These are phyloP conservation scores for Aureobasidium musti DNA, from an alignment of 2,329 filamentous ascomycete species.

Conservation along the genomic window DNA sequence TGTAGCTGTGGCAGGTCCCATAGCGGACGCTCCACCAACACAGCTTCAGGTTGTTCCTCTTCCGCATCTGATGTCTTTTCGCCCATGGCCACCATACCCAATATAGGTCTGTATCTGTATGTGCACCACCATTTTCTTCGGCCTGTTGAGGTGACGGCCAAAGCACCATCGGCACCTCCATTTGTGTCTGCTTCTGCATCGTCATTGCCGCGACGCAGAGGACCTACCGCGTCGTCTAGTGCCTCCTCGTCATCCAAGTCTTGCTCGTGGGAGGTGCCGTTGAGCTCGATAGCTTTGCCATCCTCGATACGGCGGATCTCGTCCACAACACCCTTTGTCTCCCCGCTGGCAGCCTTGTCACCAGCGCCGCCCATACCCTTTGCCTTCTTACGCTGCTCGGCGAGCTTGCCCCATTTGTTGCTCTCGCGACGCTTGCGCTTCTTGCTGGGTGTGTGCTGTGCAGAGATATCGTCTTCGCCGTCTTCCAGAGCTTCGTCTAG, in stretches of 20 bases:
- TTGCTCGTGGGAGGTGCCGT: slow-evolving; percentile 40
- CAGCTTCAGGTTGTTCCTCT: slow-evolving; percentile 67
- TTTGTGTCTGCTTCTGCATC: slow-evolving; percentile 36
- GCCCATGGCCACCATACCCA: slow-evolving; percentile 67
- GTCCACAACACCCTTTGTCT: slow-evolving; percentile 39
- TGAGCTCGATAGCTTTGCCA: slow-evolving; percentile 36
- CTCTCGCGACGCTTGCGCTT: slow-evolving; percentile 47
- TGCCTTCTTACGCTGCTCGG: slow-evolving; percentile 46
- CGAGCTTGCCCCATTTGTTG: slow-evolving; percentile 30
- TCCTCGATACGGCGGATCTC: slow-evolving; percentile 36
- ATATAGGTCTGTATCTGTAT: slow-evolving; percentile 90
- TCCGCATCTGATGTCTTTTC: slow-evolving; percentile 49
- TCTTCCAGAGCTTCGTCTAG: slow-evolving; percentile 8
- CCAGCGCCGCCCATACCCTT: slow-evolving; percentile 59
- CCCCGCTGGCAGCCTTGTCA: slow-evolving; percentile 48
- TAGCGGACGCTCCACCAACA: slow-evolving; percentile 77
- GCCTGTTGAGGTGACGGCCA: slow-evolving; percentile 33
- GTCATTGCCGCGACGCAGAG: slow-evolving; percentile 42
- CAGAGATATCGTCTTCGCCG: slow-evolving; percentile 24
- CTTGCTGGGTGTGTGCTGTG: slow-evolving; percentile 33
- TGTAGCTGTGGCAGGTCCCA: slow-evolving; percentile 32
- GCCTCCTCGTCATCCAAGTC: slow-evolving; percentile 47
- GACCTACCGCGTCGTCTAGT: slow-evolving; percentile 45
- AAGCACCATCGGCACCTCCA: slow-evolving; percentile 35
- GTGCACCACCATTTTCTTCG: slow-evolving; percentile 69